Conservation (phyloP, 495 filamentous ascomycete species). For the Amniculicola lignicola region DNA sequence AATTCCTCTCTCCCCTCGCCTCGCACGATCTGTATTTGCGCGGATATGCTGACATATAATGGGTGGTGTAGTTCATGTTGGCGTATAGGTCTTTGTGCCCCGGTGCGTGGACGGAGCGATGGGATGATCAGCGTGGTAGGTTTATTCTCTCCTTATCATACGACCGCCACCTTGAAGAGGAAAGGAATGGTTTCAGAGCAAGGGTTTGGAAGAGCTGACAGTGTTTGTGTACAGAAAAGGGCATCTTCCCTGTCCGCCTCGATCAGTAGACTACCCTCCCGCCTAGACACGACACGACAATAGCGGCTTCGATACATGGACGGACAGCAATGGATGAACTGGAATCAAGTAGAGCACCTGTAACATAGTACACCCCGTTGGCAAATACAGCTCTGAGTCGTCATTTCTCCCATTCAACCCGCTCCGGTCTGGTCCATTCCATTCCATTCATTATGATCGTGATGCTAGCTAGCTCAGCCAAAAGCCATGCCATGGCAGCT, state of each 20-base stretch:
- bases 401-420: neutral
- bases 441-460: no score
- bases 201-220: no score
- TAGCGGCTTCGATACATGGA: no score
- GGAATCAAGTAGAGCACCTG: neutral
- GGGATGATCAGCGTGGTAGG: slow-evolving; percentile 96
- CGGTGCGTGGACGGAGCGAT: slow-evolving; percentile 87
- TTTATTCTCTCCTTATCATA: no score
- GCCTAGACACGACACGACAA: no score
- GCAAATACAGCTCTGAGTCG: neutral
- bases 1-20: neutral
- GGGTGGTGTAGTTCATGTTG: slow-evolving; percentile 75
- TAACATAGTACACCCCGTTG: neutral
- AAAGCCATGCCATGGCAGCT: no score
- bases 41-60: no score
- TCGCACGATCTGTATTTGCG: no score
- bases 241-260: slow-evolving; percentile 27
- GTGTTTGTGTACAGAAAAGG: slow-evolving; percentile 15
- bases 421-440: no score
- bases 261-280: slow-evolving; percentile 27
- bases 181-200: no score
- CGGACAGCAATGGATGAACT: neutral
- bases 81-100: slow-evolving; percentile 97
- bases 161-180: neutral
- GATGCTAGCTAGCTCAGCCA: no score